Evolutionary conservation across 352 stramenopile species (phyloP), one percentile per base, ranked within the genome.

Genomic region (Globisporangium middletonii): DNA sequence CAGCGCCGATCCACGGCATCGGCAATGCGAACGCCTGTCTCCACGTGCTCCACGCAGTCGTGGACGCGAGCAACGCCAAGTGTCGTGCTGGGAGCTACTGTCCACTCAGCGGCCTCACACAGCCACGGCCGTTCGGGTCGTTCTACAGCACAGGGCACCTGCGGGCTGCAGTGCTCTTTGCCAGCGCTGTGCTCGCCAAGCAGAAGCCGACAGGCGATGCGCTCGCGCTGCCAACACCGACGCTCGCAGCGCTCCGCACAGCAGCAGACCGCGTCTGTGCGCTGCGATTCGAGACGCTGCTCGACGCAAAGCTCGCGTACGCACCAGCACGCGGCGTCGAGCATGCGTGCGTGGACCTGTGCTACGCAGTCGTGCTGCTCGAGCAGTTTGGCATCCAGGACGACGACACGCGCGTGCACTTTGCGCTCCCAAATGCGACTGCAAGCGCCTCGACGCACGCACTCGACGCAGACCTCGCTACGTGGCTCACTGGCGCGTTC

Each of bases 401-500:
- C n/a, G 58, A 55, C 38, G 77, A 86, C 38, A 61, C 76, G 50
- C 68, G 75, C n/a, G 61, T 91, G 23, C 61, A 77, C 19, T 85
- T 89, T 59, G 68, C 28, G 33, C 1, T 38, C 6, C 33, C 33
- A 9, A 38, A 38, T 38, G 33, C 33, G 33, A 38, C 33, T 26
- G 12, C 28, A 27, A 43, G 67, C 38, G 57, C 44, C 28, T 53
- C 63, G 15, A 6, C 48, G 11, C 37, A 35, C 58, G 19, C 38
- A 28, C n/a, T 68, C 48, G 30, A 41, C 63, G 59, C 64, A 8
- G 75, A 89, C 50, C 48, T 71, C 43, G 65, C 75, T 9, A 68
- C 76, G 35, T 91, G 81, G 81, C 64, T 89, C 23, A 80, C 80
- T 0, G 81, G 81, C 4, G 62, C 77, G n/a, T 91, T 87, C 57